Percentiles rank a stretch among this genome's conserved stretches.
Evolutionary conservation across 2,329 filamentous ascomycete species (phyloP).

Genomic region (Hymenoscyphus repandus): DNA sequence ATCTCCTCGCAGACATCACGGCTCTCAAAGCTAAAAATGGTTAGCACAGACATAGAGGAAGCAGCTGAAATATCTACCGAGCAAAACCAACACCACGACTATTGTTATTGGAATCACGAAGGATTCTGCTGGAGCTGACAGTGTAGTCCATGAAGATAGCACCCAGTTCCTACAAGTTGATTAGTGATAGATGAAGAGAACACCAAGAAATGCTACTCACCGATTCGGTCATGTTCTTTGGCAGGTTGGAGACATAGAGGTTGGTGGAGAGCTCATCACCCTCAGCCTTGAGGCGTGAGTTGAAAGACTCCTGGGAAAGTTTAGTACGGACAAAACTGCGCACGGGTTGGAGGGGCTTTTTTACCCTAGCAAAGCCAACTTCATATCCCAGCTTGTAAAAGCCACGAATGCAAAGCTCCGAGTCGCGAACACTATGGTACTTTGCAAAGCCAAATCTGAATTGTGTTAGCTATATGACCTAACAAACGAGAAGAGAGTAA

Average conservation of each 20-base stretch:
- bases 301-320: constrained; percentile 80
- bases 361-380: constrained; percentile 89
- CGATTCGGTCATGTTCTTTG: constrained; percentile 85
- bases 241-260: constrained; percentile 95
- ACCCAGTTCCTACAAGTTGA: constrained; percentile 58
- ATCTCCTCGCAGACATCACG: constrained; percentile 89
- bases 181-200: constrained; percentile 21
- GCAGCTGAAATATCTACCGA: constrained; percentile 53
- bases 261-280: constrained; percentile 88
- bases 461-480: constrained; percentile 2
- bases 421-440: constrained; percentile 80
- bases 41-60: constrained; percentile 10
- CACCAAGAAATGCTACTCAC: constrained; percentile 45
- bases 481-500: not conserved
- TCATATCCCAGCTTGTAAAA: constrained; percentile 95
- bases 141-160: constrained; percentile 74
- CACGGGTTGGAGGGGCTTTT: not conserved
- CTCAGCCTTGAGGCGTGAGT: constrained; percentile 94
- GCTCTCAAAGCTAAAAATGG: constrained; percentile 66
- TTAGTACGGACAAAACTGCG: constrained; percentile 16
- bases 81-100: constrained; percentile 97
- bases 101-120: constrained; percentile 84
- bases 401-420: constrained; percentile 91
- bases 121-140: constrained; percentile 90
- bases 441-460: constrained; percentile 93